phyloP scores from a whole-genome alignment of 2,329 filamentous ascomycete genomes.

The Thyridium curvatum region DNA sequence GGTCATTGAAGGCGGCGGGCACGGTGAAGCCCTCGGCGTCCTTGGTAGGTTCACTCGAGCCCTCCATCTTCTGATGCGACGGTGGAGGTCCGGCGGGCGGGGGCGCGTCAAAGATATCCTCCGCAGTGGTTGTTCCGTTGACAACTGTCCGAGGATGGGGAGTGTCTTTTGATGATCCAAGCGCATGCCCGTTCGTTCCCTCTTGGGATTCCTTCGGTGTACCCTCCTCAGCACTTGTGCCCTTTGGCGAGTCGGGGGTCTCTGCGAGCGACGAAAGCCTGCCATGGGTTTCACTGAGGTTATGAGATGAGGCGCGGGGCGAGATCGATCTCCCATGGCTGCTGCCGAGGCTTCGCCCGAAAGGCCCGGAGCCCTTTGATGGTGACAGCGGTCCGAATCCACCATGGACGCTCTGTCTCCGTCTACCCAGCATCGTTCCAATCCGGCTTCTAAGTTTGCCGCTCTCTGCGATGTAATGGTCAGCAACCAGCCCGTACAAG shows the following conservation, averaged over 20 bases:
- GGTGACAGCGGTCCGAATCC: constrained; percentile 53
- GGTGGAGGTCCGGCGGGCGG: constrained; percentile 47
- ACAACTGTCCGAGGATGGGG: constrained; percentile 23
- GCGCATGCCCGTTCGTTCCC: constrained; percentile 32
- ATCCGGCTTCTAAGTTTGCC: constrained; percentile 56
- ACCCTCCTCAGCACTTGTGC: constrained; percentile 18
- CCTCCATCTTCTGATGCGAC: constrained; percentile 29
- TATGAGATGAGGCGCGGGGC: constrained; percentile 52
- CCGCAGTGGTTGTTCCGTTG: constrained; percentile 37
- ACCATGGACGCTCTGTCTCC: constrained; percentile 60
- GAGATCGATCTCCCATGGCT: constrained; percentile 56
- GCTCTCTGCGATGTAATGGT: not conserved
- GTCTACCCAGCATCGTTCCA: constrained; percentile 62
- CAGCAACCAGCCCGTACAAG: not conserved
- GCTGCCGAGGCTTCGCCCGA: constrained; percentile 55
- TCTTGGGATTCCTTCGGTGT: constrained; percentile 29
- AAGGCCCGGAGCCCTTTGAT: constrained; percentile 44
- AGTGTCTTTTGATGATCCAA: not conserved
- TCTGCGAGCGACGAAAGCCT: constrained; percentile 53
- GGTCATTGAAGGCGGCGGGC: constrained; percentile 55
- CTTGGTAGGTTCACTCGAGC: constrained; percentile 36
- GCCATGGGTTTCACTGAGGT: constrained; percentile 46
- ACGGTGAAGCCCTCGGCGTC: constrained; percentile 74
- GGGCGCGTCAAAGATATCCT: constrained; percentile 44
- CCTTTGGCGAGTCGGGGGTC: constrained; percentile 36